Conservation (phyloP, 108 stramenopile species). For the Cyclotella baltica region DNA sequence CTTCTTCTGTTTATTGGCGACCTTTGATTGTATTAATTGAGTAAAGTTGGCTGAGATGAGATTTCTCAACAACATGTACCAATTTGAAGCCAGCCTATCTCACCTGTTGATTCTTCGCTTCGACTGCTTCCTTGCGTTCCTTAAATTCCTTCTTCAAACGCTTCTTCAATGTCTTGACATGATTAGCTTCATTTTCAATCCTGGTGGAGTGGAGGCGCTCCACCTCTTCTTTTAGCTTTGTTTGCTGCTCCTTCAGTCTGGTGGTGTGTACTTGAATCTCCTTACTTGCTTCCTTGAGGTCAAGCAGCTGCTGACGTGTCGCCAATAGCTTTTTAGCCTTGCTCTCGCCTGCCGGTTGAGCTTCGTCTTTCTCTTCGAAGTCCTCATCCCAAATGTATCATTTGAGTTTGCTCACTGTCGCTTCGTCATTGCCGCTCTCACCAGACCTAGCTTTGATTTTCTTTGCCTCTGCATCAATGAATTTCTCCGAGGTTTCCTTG, state of each 20-base stretch:
- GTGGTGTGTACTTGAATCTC: constrained; percentile 26
- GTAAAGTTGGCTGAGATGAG: not conserved
- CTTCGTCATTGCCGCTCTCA: not conserved
- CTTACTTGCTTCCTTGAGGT: constrained; percentile 31
- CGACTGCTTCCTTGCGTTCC: constrained; percentile 7
- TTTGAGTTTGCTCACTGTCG: not conserved
- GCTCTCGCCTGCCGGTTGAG: constrained; percentile 8
- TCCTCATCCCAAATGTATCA: constrained; percentile 45
- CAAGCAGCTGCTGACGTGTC: constrained; percentile 25
- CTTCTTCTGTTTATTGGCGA: constrained; percentile 7
- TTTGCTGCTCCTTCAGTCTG: constrained; percentile 19
- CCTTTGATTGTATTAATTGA: not conserved
- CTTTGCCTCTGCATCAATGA: constrained; percentile 24
- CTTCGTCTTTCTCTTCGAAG: constrained; percentile 24
- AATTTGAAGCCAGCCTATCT: too few relatives aligned
- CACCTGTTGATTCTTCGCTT: constrained; percentile 32
- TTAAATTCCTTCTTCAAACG: constrained; percentile 36
- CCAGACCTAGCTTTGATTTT: constrained; percentile 8
- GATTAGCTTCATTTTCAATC: constrained; percentile 30
- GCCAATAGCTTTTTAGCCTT: not conserved
- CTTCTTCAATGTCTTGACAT: constrained; percentile 28
- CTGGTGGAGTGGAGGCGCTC: constrained; percentile 29
- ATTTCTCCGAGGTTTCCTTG: not conserved
- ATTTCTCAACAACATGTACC: too few relatives aligned
- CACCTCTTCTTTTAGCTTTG: constrained; percentile 8